Percentiles rank a stretch among this genome's conserved stretches.
Conservation (phyloP, 2,329 filamentous ascomycete genomes). For the Cyphellophora attinorum region DNA sequence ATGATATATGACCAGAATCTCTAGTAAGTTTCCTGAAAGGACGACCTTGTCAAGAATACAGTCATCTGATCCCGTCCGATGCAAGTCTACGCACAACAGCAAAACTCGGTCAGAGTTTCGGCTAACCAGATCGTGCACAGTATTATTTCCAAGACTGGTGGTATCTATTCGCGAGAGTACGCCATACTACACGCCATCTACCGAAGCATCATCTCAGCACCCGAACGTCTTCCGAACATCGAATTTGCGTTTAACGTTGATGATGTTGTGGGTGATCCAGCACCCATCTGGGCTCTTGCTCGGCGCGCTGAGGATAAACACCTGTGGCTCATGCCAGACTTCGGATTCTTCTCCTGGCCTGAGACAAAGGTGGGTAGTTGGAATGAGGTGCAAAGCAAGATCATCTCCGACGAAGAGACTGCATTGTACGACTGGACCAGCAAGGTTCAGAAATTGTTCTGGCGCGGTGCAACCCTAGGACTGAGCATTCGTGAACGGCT, state of each 20-base stretch:
- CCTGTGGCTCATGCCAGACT: slow-evolving; percentile 45
- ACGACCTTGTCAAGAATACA: too few relatives aligned
- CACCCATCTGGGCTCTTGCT: slow-evolving; percentile 35
- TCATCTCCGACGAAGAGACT: slow-evolving; percentile 6
- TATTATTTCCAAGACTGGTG: slow-evolving; percentile 23
- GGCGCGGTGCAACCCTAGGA: slow-evolving; percentile 36
- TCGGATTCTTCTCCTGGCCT: slow-evolving; percentile 45
- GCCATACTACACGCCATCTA: slow-evolving; percentile 39
- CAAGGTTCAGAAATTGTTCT: slow-evolving; percentile 39
- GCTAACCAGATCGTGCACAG: slow-evolving; percentile 20
- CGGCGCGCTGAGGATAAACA: slow-evolving; percentile 27
- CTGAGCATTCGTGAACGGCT: slow-evolving; percentile 29
- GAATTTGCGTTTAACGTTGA: slow-evolving; percentile 41
- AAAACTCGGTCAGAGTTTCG: slow-evolving; percentile 1
- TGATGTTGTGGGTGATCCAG: slow-evolving; percentile 28
- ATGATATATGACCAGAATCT: slow-evolving; percentile 26
- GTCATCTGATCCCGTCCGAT: too few relatives aligned
- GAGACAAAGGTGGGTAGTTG: slow-evolving; percentile 37
- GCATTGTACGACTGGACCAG: slow-evolving; percentile 11
- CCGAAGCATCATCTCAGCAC: slow-evolving; percentile 34
- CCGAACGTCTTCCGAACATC: slow-evolving; percentile 35
- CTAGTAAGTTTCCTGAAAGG: too few relatives aligned
- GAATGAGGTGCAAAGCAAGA: slow-evolving; percentile 27
- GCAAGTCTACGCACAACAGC: too few relatives aligned
- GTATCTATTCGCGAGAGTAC: slow-evolving; percentile 22